Evolutionary conservation across 129 eudicot species (phyloP).

Genomic region (Helianthus tuberosus): DNA sequence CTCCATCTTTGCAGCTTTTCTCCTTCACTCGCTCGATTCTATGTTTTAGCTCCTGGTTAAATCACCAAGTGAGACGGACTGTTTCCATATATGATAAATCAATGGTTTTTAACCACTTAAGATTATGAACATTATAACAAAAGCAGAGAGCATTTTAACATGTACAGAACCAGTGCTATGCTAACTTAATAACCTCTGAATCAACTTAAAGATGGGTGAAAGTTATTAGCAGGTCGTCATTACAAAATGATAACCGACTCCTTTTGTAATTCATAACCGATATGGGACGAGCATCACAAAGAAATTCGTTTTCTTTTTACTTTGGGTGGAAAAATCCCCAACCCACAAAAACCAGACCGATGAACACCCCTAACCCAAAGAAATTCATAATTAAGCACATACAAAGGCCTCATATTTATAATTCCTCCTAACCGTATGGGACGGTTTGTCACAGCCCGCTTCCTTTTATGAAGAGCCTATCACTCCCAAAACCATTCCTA

Average conservation of each 20-base stretch:
- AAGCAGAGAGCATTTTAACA: background rate
- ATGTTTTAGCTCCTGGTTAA: slow-evolving; percentile 59
- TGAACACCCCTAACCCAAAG: background rate
- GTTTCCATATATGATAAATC: background rate
- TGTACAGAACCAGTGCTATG: background rate
- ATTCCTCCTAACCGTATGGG: too few species aligned
- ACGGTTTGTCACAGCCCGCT: too few species aligned
- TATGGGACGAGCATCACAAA: background rate
- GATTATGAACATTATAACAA: background rate
- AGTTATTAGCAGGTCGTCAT: background rate
- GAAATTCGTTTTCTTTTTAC: background rate
- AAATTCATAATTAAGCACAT: too few species aligned
- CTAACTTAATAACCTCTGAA: background rate
- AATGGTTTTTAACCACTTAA: background rate
- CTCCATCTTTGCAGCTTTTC: slow-evolving; percentile 50
- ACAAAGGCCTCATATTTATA: too few species aligned
- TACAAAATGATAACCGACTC: background rate
- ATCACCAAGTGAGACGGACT: slow-evolving; percentile 9
- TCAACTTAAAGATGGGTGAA: background rate
- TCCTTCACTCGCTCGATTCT: slow-evolving; percentile 66
- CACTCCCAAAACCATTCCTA: too few species aligned
- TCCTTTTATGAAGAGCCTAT: too few species aligned
- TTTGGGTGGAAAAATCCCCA: background rate
- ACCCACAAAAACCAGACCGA: background rate
- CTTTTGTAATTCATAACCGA: too few species aligned